phyloP scores from a whole-genome alignment of 768 basidiomycete genomes.

The Collybiopsis confluens region DNA sequence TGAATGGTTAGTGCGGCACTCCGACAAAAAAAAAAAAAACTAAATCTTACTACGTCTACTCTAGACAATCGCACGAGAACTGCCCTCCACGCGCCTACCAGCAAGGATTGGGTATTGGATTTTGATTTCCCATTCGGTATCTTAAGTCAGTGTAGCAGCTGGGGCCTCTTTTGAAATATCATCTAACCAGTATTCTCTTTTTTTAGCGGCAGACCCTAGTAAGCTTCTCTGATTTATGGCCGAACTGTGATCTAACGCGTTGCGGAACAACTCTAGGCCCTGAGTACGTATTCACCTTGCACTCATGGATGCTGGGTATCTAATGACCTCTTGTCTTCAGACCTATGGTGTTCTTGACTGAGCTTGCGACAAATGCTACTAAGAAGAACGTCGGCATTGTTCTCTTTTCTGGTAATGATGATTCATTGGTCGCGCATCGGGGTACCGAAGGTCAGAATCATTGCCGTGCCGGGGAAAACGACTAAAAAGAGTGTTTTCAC shows the following conservation, averaged over 20 bases:
- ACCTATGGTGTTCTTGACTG: constrained; percentile 41
- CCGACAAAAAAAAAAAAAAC: neutral
- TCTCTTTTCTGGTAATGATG: constrained; percentile 48
- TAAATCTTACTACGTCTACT: neutral
- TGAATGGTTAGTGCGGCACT: constrained; percentile 30
- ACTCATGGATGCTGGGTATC: neutral
- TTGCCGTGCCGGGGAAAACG: neutral
- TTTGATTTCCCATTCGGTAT: constrained; percentile 19
- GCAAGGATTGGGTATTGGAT: constrained; percentile 29
- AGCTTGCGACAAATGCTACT: constrained; percentile 42
- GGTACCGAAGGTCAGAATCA: constrained; percentile 37
- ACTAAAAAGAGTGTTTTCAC: neutral
- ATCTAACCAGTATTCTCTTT: neutral
- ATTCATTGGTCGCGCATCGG: constrained; percentile 41
- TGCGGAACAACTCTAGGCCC: constrained; percentile 10
- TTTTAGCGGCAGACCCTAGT: neutral
- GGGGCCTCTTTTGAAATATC: neutral
- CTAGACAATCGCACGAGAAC: constrained; percentile 25
- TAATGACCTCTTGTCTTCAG: constrained; percentile 17
- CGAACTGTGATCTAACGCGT: neutral
- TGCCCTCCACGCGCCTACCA: constrained; percentile 46
- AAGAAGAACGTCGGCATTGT: constrained; percentile 30
- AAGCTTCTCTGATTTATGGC: neutral
- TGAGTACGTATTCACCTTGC: constrained; percentile 11
- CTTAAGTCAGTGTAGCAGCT: neutral